These are phyloP conservation scores for Hygrocybe coccinea DNA, from an alignment of 768 basidiomycete genomes.

Conservation along the genomic window DNA sequence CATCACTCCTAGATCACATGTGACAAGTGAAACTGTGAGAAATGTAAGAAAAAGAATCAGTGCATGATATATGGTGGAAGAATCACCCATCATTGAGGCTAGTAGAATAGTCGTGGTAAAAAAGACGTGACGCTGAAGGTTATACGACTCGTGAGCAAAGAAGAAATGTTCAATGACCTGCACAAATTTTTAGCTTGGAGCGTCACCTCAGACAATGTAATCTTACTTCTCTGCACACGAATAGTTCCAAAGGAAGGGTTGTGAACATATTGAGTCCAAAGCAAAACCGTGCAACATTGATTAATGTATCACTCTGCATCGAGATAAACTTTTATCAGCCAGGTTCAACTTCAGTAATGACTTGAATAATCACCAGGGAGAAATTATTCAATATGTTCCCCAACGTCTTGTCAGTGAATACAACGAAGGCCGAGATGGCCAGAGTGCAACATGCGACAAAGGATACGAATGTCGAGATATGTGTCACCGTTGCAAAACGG, in stretches of 20 bases:
- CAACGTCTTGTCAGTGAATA: conserved; percentile 86
- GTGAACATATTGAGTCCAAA: conserved; percentile 98
- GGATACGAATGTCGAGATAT: conserved; percentile 82
- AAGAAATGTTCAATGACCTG: conserved; percentile 95
- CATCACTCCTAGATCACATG: conserved; percentile 97
- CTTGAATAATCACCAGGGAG: conserved; percentile 50
- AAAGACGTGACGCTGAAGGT: conserved; percentile 76
- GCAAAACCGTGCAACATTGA: conserved; percentile 92
- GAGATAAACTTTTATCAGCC: conserved; percentile 2
- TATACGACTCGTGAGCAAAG: conserved; percentile 85
- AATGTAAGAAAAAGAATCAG: neutral
- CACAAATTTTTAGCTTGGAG: neutral
- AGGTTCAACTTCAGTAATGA: neutral
- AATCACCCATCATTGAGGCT: conserved; percentile 75
- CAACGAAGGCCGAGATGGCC: conserved; percentile 78
- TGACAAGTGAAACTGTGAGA: conserved; percentile 73
- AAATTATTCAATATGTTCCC: conserved; percentile 99
- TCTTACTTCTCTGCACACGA: conserved; percentile 90
- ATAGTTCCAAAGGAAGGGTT: conserved; percentile 90
- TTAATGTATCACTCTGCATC: conserved; percentile 69
- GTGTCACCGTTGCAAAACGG: conserved; percentile 87
- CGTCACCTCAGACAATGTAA: conserved; percentile 6
- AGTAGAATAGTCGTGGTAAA: conserved; percentile 84
- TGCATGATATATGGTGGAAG: neutral
- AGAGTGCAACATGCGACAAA: conserved; percentile 81